Conservation (phyloP, 192 early-diverging fungal species). For the Oehlia diaphana region DNA sequence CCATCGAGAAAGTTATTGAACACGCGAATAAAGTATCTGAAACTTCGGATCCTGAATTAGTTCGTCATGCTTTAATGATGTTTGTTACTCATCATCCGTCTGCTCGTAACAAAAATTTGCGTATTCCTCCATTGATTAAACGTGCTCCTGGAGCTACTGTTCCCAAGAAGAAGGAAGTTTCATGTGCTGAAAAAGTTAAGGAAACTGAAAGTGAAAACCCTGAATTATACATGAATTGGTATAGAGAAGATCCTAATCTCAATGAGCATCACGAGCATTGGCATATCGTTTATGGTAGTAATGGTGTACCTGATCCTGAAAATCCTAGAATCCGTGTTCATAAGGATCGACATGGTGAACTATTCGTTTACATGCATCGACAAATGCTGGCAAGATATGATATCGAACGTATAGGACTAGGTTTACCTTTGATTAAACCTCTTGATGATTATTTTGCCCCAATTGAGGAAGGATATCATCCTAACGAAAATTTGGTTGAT, state of each 20-base stretch:
- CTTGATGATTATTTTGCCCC: neutral
- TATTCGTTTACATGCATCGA: neutral
- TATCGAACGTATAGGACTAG: neutral
- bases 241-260: constrained; percentile 1
- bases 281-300: neutral
- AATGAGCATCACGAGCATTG: constrained; percentile 17
- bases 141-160: neutral
- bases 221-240: neutral
- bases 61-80: neutral
- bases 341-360: constrained; percentile 10
- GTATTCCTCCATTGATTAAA: neutral
- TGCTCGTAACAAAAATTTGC: neutral
- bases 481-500: neutral
- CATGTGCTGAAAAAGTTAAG: too few species aligned
- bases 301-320: neutral
- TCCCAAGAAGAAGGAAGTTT: neutral
- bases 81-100: neutral
- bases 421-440: neutral
- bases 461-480: neutral
- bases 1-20: neutral
- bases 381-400: constrained; percentile 13
- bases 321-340: neutral
- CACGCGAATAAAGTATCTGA: neutral
- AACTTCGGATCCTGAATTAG: neutral
- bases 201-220: neutral